A percentile compares a stretch with the other conserved stretches of the same genome.
phyloP scores from a whole-genome alignment of 352 stramenopile species.

The Blastocystis sp. region DNA sequence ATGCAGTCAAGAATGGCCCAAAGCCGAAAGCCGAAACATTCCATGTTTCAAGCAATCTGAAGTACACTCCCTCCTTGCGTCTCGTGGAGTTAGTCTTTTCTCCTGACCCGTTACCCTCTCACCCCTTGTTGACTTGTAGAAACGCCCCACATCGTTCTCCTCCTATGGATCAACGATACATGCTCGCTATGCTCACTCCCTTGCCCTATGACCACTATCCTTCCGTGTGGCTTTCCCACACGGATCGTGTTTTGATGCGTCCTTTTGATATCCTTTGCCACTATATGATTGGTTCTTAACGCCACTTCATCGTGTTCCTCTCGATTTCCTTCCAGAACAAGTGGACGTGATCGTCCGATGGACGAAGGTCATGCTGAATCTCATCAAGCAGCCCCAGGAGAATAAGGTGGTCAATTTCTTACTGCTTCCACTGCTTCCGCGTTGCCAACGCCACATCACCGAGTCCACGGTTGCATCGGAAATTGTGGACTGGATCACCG shows the following conservation, averaged over 20 bases:
- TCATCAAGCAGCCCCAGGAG: background rate
- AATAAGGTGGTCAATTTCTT: background rate
- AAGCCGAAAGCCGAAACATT: background rate
- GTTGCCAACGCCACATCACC: background rate
- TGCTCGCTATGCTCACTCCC: background rate
- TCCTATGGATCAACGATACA: background rate
- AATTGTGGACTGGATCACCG: background rate
- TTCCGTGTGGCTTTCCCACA: background rate
- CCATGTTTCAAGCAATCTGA: background rate
- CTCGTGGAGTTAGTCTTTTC: background rate
- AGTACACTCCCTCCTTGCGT: background rate
- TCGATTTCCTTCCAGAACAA: background rate
- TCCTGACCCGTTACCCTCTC: no score
- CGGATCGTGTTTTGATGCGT: background rate
- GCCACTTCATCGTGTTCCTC: background rate
- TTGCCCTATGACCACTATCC: slow-evolving; percentile 27
- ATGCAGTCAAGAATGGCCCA: no score
- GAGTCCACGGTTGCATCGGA: background rate
- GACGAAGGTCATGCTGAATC: background rate
- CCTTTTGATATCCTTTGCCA: slow-evolving; percentile 33
- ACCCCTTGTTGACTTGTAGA: no score
- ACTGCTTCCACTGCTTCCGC: background rate
- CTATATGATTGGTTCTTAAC: background rate
- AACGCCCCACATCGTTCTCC: no score
- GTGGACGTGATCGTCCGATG: background rate